Conservation (phyloP, 192 early-diverging fungal species). For the Podila verticillata region DNA sequence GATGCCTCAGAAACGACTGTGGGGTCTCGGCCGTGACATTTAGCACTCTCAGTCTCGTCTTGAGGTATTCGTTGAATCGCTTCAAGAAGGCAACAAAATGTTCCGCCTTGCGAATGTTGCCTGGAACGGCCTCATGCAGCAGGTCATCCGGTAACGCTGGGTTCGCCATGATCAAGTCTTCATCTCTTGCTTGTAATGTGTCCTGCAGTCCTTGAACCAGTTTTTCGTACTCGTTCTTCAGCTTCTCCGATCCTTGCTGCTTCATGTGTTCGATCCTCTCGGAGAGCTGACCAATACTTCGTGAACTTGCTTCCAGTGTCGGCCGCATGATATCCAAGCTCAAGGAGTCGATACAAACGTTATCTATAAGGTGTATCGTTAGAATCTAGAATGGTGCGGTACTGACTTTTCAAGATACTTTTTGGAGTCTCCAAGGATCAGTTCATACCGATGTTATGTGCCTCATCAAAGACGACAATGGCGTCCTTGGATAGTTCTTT, state of each 20-base stretch:
- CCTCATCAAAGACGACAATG: conserved; percentile 99
- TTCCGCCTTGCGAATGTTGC: conserved; percentile 96
- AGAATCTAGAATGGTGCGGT: too few relatives aligned
- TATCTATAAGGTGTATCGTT: conserved; percentile 66
- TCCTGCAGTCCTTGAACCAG: conserved; percentile 90
- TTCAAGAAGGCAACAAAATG: conserved; percentile 98
- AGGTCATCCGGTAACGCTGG: conserved; percentile 96
- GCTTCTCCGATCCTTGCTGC: conserved; percentile 84
- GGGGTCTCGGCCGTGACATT: conserved; percentile 98
- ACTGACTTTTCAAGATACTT: too few relatives aligned
- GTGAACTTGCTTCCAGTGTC: conserved; percentile 89
- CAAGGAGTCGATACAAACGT: conserved; percentile 97
- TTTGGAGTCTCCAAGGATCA: not conserved
- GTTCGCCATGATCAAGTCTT: conserved; percentile 91
- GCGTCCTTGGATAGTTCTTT: conserved; percentile 93
- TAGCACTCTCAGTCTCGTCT: conserved; percentile 94
- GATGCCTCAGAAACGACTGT: conserved; percentile 90
- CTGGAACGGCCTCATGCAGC: conserved; percentile 92
- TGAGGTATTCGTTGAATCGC: conserved; percentile 97
- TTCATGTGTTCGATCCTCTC: conserved; percentile 87
- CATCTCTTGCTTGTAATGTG: conserved; percentile 76
- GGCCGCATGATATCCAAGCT: conserved; percentile 94
- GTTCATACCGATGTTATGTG: conserved; percentile 93
- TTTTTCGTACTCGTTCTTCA: conserved; percentile 89
- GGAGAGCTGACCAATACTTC: conserved; percentile 75